Evolutionary conservation across 257 asterid genomes (phyloP).

Genomic region (Oldenlandia corymbosa): DNA sequence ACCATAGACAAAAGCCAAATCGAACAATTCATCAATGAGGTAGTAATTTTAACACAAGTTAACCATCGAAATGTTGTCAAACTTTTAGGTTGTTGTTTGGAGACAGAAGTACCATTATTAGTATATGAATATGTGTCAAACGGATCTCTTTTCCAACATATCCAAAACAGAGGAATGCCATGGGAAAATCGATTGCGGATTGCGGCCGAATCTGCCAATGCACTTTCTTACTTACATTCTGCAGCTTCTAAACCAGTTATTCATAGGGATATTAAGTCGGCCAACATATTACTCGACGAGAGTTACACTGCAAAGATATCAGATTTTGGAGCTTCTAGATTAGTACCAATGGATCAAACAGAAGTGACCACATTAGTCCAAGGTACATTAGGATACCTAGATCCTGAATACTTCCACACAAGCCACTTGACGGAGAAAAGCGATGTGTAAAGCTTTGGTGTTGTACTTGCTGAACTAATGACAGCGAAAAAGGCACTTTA

Average conservation of each 20-base stretch:
- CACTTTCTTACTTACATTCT: conserved; percentile 68
- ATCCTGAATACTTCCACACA: conserved; percentile 70
- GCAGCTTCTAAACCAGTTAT: conserved; percentile 58
- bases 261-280: conserved; percentile 73
- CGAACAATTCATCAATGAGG: conserved; percentile 73
- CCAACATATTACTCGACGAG: conserved; percentile 61
- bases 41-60: conserved; percentile 64
- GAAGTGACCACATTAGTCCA: conserved; percentile 70
- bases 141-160: conserved; percentile 55
- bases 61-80: conserved; percentile 73
- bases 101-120: conserved; percentile 61
- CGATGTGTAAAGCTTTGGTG: conserved; percentile 78
- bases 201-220: conserved; percentile 59
- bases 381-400: conserved; percentile 74
- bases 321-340: conserved; percentile 80
- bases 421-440: conserved; percentile 68
- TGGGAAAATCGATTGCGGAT: conserved; percentile 65
- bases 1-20: conserved; percentile 53
- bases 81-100: conserved; percentile 70
- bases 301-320: conserved; percentile 55
- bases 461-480: conserved; percentile 57
- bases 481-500: conserved; percentile 61
- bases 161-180: conserved; percentile 28
- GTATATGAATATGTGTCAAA: conserved; percentile 66
- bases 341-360: conserved; percentile 53